Conservation (phyloP, 352 stramenopile genomes). For the Pythium graminicola region DNA sequence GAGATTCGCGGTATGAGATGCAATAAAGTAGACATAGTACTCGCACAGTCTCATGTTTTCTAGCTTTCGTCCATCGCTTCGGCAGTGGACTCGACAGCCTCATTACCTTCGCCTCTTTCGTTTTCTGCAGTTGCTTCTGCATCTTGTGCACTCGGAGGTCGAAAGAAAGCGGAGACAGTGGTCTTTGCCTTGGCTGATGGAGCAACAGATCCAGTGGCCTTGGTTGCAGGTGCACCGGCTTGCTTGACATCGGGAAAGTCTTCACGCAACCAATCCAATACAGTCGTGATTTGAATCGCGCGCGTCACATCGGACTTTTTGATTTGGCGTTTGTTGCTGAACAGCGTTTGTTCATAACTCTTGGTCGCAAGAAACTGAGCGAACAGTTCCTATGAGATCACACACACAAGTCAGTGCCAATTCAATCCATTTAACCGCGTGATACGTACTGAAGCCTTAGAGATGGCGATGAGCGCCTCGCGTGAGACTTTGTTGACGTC, state of each 20-base stretch:
- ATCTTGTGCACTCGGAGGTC: constrained; percentile 5
- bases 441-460: constrained; percentile 78
- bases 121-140: background rate
- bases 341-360: constrained; percentile 78
- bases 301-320: constrained; percentile 67
- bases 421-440: background rate
- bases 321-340: constrained; percentile 79
- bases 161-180: constrained; percentile 51
- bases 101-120: background rate
- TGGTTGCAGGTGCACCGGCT: background rate
- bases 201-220: background rate
- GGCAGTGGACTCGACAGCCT: background rate
- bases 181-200: constrained; percentile 15
- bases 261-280: constrained; percentile 81
- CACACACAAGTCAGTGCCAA: background rate
- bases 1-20: background rate
- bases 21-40: constrained; percentile 25
- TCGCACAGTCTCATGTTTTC: background rate
- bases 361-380: constrained; percentile 86
- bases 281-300: constrained; percentile 66
- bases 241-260: constrained; percentile 69
- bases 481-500: constrained; percentile 89
- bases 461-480: constrained; percentile 88
- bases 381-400: constrained; percentile 73
- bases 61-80: constrained; percentile 21